Percentiles rank a stretch among this genome's conserved stretches.
These are phyloP conservation scores for Kwoniella mangroviensis DNA, from an alignment of 768 basidiomycete genomes.

Conservation along the genomic window DNA sequence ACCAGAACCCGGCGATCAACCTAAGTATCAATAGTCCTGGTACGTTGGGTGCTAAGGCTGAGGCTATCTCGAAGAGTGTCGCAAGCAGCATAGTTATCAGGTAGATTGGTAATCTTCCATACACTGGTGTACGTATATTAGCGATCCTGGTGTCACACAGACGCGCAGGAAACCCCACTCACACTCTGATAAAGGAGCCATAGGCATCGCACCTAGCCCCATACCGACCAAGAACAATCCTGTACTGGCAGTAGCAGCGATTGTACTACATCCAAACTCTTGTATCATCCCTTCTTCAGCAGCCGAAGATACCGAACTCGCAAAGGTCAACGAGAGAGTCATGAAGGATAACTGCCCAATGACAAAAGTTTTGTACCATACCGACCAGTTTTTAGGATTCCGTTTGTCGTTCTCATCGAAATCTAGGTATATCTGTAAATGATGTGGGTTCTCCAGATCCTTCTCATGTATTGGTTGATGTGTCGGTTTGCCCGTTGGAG, in stretches of 20 bases:
- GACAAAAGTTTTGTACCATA: constrained; percentile 30
- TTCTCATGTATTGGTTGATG: constrained; percentile 16
- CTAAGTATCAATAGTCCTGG: constrained; percentile 31
- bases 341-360: constrained; percentile 30
- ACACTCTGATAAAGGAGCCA: constrained; percentile 38
- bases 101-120: constrained; percentile 42
- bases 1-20: constrained; percentile 39
- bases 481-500: constrained; percentile 3
- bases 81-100: constrained; percentile 30
- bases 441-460: constrained; percentile 17
- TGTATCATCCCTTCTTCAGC: constrained; percentile 25
- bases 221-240: constrained; percentile 36
- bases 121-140: constrained; percentile 16
- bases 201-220: constrained; percentile 40
- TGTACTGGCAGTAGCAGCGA: constrained; percentile 33
- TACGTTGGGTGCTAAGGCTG: constrained; percentile 31
- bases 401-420: constrained; percentile 27
- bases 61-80: constrained; percentile 35
- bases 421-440: constrained; percentile 20
- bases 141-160: neutral
- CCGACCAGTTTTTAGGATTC: constrained; percentile 38
- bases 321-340: constrained; percentile 36
- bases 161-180: neutral
- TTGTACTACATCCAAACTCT: constrained; percentile 32
- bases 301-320: constrained; percentile 23